A percentile compares a stretch with the other conserved stretches of the same genome.
These are phyloP conservation scores for Neonectria sp. DNA, from an alignment of 2,329 filamentous ascomycete genomes.

Conservation along the genomic window DNA sequence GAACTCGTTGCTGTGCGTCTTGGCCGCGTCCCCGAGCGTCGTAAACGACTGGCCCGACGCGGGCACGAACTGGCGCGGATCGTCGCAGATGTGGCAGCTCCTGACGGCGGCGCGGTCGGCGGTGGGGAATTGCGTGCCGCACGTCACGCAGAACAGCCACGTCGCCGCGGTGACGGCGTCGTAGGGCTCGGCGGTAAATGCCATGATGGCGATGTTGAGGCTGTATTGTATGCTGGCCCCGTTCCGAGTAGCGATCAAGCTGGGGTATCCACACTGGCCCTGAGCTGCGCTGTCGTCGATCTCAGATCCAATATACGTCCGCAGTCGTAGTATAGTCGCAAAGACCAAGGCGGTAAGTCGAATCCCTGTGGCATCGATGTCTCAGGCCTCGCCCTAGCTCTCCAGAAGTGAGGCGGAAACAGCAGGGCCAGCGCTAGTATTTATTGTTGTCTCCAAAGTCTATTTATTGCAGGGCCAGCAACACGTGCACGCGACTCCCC, in stretches of 20 bases:
- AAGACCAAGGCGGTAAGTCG: neutral
- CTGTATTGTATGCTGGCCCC: neutral
- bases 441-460: neutral
- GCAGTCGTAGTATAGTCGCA: neutral
- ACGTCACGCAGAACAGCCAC: conserved; percentile 75
- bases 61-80: conserved; percentile 80
- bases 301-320: neutral
- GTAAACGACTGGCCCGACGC: conserved; percentile 72
- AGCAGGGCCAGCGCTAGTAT: conserved; percentile 1
- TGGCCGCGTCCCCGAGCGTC: conserved; percentile 64
- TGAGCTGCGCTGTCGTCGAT: neutral
- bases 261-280: conserved; percentile 18
- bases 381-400: neutral
- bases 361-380: neutral
- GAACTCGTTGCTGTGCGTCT: conserved; percentile 68
- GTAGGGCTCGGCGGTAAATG: conserved; percentile 40
- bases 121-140: conserved; percentile 75
- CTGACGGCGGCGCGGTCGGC: conserved; percentile 62
- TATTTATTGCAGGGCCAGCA: no score
- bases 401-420: conserved; percentile 1
- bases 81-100: conserved; percentile 80
- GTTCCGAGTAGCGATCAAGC: conserved; percentile 10
- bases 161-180: conserved; percentile 37
- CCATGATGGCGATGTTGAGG: conserved; percentile 21
- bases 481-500: neutral